These are phyloP conservation scores for Jacaranda copaia DNA, from an alignment of 257 asterid genomes.

Conservation along the genomic window DNA sequence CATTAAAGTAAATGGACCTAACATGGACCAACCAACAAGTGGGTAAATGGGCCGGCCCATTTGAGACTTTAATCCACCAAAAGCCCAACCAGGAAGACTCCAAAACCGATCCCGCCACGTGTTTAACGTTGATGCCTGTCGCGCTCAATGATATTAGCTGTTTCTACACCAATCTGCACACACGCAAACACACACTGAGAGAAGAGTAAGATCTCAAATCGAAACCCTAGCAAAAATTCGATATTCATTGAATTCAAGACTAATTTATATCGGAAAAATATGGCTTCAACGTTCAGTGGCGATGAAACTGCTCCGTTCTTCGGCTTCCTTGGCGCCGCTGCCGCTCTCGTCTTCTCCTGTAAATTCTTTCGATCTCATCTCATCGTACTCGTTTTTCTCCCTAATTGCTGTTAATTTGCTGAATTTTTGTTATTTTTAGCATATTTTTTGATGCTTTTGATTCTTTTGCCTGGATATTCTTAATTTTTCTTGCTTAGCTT, in stretches of 20 bases:
- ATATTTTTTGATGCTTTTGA: not conserved
- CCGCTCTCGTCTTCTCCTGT: conserved; percentile 78
- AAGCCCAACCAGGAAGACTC: conserved; percentile 19
- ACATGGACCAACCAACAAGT: not conserved
- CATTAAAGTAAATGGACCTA: no score
- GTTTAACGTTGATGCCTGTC: conserved; percentile 29
- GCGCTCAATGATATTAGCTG: conserved; percentile 37
- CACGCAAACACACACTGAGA: not conserved
- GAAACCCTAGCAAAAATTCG: conserved; percentile 32
- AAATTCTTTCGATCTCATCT: conserved; percentile 39
- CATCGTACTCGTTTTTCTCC: not conserved
- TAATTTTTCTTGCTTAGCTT: not conserved
- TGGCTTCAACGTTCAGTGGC: conserved; percentile 69
- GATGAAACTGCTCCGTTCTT: conserved; percentile 81
- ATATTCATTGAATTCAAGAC: conserved; percentile 15
- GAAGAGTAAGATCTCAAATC: conserved; percentile 35
- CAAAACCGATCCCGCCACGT: conserved; percentile 41
- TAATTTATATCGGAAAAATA: conserved; percentile 31
- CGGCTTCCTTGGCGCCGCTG: conserved; percentile 77
- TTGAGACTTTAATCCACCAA: not conserved
- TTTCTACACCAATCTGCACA: conserved; percentile 41
- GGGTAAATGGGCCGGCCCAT: not conserved
- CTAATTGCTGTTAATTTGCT: not conserved
- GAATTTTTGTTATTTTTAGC: not conserved
- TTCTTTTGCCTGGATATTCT: not conserved